phyloP scores from a whole-genome alignment of 2,329 filamentous ascomycete species.

The Penicillium sp. region DNA sequence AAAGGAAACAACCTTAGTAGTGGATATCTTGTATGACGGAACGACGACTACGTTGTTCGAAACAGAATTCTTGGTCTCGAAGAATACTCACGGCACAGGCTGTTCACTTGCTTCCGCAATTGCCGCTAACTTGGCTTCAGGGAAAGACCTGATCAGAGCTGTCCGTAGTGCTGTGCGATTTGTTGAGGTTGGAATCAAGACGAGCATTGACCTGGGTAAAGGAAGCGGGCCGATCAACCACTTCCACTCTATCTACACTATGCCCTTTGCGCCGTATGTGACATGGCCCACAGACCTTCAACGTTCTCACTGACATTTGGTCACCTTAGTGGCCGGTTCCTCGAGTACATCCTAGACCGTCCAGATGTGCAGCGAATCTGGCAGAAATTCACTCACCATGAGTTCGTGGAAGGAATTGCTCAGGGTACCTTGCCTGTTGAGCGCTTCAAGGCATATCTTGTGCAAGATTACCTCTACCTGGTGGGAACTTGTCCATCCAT shows the following conservation, averaged over 20 bases:
- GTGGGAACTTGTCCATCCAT: slow-evolving; percentile 45
- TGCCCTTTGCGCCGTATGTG: slow-evolving; percentile 57
- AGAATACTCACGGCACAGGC: slow-evolving; percentile 89
- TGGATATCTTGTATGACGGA: slow-evolving; percentile 72
- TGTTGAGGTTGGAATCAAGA: slow-evolving; percentile 59
- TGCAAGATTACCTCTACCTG: slow-evolving; percentile 89
- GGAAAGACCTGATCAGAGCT: slow-evolving; percentile 48
- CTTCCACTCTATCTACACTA: slow-evolving; percentile 58
- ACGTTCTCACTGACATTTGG: neutral
- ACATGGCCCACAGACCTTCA: neutral
- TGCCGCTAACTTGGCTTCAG: slow-evolving; percentile 57
- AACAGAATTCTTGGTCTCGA: slow-evolving; percentile 66
- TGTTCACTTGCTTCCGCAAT: slow-evolving; percentile 83
- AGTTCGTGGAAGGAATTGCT: slow-evolving; percentile 74
- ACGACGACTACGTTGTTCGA: slow-evolving; percentile 60
- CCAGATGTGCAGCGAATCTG: slow-evolving; percentile 71
- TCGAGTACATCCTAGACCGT: slow-evolving; percentile 76
- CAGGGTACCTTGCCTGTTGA: slow-evolving; percentile 69
- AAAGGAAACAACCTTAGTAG: slow-evolving; percentile 61
- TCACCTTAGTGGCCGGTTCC: slow-evolving; percentile 62
- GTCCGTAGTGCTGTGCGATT: slow-evolving; percentile 57
- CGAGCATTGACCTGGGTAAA: slow-evolving; percentile 53
- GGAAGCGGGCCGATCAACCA: slow-evolving; percentile 65
- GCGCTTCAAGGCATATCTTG: slow-evolving; percentile 81
- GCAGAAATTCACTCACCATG: slow-evolving; percentile 73